Evolutionary conservation across 2,329 filamentous ascomycete species (phyloP), one percentile per base, ranked within the genome.

Genomic region (Fusarium redolens): DNA sequence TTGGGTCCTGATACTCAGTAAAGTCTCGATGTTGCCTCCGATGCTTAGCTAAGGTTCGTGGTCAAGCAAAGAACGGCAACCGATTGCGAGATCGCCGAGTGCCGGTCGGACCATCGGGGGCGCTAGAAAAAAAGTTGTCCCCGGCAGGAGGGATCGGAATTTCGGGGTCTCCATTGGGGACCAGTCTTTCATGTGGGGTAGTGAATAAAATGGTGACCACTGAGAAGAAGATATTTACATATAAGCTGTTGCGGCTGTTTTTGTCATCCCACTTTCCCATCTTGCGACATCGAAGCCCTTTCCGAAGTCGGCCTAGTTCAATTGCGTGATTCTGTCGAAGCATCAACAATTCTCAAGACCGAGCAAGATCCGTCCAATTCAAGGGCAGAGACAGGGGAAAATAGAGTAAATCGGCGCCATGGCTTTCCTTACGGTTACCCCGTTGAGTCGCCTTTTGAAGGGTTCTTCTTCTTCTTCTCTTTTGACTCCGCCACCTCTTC

Each of bases 321-420:
- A 83, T 83, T 83, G 82, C 82, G 82, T 83, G 82, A 83, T 83
- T 82, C 77, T 73, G 58, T 78, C 72, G 67, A 77, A 73, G 64
- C 77, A 81, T 82, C 81, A 78, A 81, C 80, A 81, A 82, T 80
- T 81, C 75, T 65, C 68, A 69, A 69, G 69, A 41, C 69, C 65
- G 61, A 72, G 67, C 72, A 74, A 73, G 65, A 69, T 71, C 75
- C 73, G 74, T 66, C 50, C 45, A 56, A 69, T 45, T 69, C 44
- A 65, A 69, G 37, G 51, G 50, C 61, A 69, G 64, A 54, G 55
- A 65, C 33, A 59, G 43, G 44, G 45, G 33, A 56, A 64, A 74
- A 70, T 54, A 71, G 25, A 58, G 62, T 35, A 51, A 54, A 67
- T 65, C 54, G 47, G 65, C 57, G 43, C 66, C 54, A 68, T 73